These are phyloP conservation scores for Epichloe sp. DNA, from an alignment of 2,329 filamentous ascomycete genomes.

Conservation along the genomic window DNA sequence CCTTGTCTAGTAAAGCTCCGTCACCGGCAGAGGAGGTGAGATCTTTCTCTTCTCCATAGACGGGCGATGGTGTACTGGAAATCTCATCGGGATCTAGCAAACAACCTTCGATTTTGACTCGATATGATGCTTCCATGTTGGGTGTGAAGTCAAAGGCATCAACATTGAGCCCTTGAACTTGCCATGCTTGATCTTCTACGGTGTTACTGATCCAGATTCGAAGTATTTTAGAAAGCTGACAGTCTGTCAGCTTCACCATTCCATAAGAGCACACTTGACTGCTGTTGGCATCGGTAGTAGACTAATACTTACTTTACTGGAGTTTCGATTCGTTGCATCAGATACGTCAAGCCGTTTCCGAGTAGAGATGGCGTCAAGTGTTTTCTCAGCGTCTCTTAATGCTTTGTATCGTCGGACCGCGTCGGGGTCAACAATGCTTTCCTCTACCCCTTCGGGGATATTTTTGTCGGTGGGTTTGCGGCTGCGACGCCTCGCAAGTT, in stretches of 20 bases:
- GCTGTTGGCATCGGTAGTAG: background rate
- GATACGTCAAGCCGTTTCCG: conserved; percentile 78
- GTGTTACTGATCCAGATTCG: conserved; percentile 94
- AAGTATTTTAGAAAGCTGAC: conserved; percentile 64
- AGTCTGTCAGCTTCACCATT: conserved; percentile 7
- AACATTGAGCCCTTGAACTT: conserved; percentile 53
- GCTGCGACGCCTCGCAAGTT: conserved; percentile 65
- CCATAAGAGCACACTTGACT: background rate
- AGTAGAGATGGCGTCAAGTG: conserved; percentile 84
- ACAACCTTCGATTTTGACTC: conserved; percentile 82
- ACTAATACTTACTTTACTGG: conserved; percentile 43
- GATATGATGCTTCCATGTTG: conserved; percentile 66
- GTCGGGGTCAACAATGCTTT: conserved; percentile 62
- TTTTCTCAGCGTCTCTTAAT: conserved; percentile 74
- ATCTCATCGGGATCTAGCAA: conserved; percentile 56
- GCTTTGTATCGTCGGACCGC: conserved; percentile 71
- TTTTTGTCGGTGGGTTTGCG: conserved; percentile 91
- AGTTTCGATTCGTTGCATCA: conserved; percentile 31
- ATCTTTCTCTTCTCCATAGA: background rate
- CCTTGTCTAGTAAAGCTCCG: background rate
- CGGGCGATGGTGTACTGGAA: background rate
- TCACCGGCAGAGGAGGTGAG: too few relatives aligned
- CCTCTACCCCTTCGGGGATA: conserved; percentile 79
- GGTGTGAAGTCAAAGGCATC: conserved; percentile 74
- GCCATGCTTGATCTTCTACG: conserved; percentile 89